Conservation (phyloP, 805 yeast species). For the Saccharomycopsis selenospora region DNA sequence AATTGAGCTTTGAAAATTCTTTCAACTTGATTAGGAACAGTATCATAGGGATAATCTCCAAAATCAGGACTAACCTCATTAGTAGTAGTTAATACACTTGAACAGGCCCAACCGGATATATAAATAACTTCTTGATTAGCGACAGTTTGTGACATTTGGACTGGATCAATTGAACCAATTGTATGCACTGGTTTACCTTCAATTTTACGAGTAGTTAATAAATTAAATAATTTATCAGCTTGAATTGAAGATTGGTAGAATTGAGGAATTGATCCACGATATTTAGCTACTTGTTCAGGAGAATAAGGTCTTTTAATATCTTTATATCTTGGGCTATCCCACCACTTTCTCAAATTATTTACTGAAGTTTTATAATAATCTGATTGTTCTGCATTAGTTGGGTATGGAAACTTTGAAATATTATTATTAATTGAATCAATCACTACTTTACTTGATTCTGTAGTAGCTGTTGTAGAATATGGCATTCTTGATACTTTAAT, state of each 20-base stretch:
- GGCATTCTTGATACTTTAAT: too few species aligned
- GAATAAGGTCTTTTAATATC: constrained; percentile 45
- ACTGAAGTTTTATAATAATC: constrained; percentile 30
- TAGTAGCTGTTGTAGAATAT: too few species aligned
- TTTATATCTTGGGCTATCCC: constrained; percentile 40
- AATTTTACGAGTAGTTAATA: constrained; percentile 35
- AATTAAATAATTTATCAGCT: constrained; percentile 43
- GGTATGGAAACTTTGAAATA: constrained; percentile 28
- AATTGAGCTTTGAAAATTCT: constrained; percentile 51
- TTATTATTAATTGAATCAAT: too few species aligned
- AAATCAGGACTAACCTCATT: constrained; percentile 60
- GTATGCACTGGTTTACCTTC: constrained; percentile 46
- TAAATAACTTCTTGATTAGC: constrained; percentile 46
- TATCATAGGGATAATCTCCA: constrained; percentile 64
- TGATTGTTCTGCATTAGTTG: constrained; percentile 28
- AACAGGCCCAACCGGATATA: constrained; percentile 58
- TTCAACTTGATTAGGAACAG: constrained; percentile 62
- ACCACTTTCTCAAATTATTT: constrained; percentile 40
- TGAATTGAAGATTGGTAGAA: constrained; percentile 44
- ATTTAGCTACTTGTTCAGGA: constrained; percentile 44
- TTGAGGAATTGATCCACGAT: constrained; percentile 40
- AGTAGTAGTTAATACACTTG: constrained; percentile 49
- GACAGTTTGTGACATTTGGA: constrained; percentile 52
- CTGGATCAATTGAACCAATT: constrained; percentile 56
- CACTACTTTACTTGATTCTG: too few species aligned